Conservation (phyloP, 768 basidiomycete genomes). For the Tylopilus sp. region DNA sequence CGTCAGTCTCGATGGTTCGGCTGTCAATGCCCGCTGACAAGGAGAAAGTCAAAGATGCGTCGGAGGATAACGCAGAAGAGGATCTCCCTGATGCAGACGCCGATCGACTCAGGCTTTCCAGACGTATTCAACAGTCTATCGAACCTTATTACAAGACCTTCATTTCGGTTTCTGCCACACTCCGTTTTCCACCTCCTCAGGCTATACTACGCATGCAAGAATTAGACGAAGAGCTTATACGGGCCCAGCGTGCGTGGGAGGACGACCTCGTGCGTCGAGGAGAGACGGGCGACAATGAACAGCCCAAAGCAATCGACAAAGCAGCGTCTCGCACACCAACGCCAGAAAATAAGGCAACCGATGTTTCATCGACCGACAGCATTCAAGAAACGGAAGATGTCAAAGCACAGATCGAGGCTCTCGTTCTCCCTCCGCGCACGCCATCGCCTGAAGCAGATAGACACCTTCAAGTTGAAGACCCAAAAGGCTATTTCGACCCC, state of each 20-base stretch:
- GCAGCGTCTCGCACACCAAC: constrained; percentile 28
- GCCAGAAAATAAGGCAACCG: constrained; percentile 22
- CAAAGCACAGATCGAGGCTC: constrained; percentile 63
- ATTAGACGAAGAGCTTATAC: constrained; percentile 72
- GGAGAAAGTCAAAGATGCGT: constrained; percentile 12
- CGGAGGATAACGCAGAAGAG: constrained; percentile 35
- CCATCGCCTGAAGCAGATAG: constrained; percentile 34
- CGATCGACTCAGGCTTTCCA: constrained; percentile 64
- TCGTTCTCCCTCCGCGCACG: constrained; percentile 37
- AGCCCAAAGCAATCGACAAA: constrained; percentile 12
- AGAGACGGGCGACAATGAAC: constrained; percentile 44
- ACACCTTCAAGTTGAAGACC: constrained; percentile 29
- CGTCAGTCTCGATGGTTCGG: constrained; percentile 26
- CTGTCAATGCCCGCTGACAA: constrained; percentile 18
- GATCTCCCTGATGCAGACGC: constrained; percentile 69
- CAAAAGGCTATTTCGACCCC: constrained; percentile 43
- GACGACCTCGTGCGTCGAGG: constrained; percentile 80
- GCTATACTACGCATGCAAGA: constrained; percentile 86
- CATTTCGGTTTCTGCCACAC: constrained; percentile 89
- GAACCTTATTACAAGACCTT: constrained; percentile 82
- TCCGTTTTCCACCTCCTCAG: constrained; percentile 90
- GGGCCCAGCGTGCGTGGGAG: constrained; percentile 75
- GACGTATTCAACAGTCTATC: constrained; percentile 77
- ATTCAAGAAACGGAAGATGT: constrained; percentile 46
- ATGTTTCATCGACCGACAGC: constrained; percentile 2